These are phyloP conservation scores for Penicillium turbatum DNA, from an alignment of 495 filamentous ascomycete genomes.

Conservation along the genomic window DNA sequence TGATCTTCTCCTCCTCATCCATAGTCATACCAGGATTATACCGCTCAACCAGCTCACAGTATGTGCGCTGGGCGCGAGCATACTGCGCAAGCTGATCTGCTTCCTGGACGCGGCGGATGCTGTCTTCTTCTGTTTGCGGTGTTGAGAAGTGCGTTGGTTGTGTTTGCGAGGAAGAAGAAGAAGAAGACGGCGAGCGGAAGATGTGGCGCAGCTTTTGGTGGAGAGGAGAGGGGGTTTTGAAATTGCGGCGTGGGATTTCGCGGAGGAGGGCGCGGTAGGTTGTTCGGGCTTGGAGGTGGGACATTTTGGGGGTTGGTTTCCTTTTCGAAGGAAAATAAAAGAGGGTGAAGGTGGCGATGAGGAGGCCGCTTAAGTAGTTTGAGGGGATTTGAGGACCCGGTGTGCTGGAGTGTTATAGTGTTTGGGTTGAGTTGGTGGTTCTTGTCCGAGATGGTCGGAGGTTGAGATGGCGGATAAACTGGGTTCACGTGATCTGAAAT, in stretches of 20 bases:
- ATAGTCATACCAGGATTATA: constrained; percentile 89
- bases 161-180: constrained; percentile 8
- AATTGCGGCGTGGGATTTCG: constrained; percentile 72
- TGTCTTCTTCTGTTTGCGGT: constrained; percentile 13
- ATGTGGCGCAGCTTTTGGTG: constrained; percentile 55
- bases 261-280: constrained; percentile 88
- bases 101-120: constrained; percentile 43
- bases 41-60: constrained; percentile 72
- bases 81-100: constrained; percentile 77
- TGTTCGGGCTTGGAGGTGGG: constrained; percentile 55
- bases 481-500: not conserved
- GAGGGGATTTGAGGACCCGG: constrained; percentile 1
- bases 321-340: not conserved
- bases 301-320: constrained; percentile 11
- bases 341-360: not conserved
- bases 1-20: constrained; percentile 78
- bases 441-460: not conserved
- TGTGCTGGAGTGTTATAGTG: not conserved
- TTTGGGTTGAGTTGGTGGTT: not conserved
- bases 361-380: too few relatives aligned
- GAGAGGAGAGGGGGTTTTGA: constrained; percentile 54
- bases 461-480: not conserved
- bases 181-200: constrained; percentile 30
- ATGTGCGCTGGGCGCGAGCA: constrained; percentile 74
- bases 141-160: constrained; percentile 12